A percentile compares a stretch with the other conserved stretches of the same genome.
Conservation (phyloP, 2,329 filamentous ascomycete species). For the Hymenoscyphus scutula region DNA sequence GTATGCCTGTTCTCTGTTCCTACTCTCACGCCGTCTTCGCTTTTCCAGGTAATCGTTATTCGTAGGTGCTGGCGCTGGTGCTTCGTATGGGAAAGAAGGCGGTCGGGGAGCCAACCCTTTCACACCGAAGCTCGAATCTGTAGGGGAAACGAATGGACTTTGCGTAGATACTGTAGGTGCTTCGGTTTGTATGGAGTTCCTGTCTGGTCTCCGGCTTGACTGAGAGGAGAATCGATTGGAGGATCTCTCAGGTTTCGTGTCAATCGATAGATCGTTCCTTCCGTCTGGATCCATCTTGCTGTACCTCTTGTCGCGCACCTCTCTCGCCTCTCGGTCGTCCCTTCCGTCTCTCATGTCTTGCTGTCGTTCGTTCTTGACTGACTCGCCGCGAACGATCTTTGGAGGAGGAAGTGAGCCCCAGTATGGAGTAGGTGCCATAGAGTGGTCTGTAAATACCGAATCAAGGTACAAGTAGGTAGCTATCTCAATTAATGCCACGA, state of each 20-base stretch:
- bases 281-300: conserved; percentile 12
- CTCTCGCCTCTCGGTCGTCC: conserved; percentile 12
- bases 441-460: background rate
- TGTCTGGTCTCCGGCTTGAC: conserved; percentile 34
- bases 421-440: conserved; percentile 40
- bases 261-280: conserved; percentile 26
- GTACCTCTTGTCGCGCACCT: background rate
- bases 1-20: conserved; percentile 42
- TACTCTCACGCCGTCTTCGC: conserved; percentile 43
- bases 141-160: conserved; percentile 56
- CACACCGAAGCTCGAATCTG: conserved; percentile 48
- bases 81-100: conserved; percentile 52
- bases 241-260: conserved; percentile 21
- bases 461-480: background rate
- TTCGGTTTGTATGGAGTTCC: conserved; percentile 55
- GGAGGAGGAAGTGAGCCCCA: conserved; percentile 57
- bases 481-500: conserved; percentile 3
- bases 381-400: conserved; percentile 39
- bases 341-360: conserved; percentile 18
- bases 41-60: conserved; percentile 45
- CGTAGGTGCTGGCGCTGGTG: conserved; percentile 26
- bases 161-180: conserved; percentile 56
- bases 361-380: conserved; percentile 38
- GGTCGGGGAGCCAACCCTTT: conserved; percentile 58
- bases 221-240: conserved; percentile 37